These are phyloP conservation scores for Immersiporthe knoxdaviesiana DNA, from an alignment of 2,329 filamentous ascomycete genomes.

Conservation along the genomic window DNA sequence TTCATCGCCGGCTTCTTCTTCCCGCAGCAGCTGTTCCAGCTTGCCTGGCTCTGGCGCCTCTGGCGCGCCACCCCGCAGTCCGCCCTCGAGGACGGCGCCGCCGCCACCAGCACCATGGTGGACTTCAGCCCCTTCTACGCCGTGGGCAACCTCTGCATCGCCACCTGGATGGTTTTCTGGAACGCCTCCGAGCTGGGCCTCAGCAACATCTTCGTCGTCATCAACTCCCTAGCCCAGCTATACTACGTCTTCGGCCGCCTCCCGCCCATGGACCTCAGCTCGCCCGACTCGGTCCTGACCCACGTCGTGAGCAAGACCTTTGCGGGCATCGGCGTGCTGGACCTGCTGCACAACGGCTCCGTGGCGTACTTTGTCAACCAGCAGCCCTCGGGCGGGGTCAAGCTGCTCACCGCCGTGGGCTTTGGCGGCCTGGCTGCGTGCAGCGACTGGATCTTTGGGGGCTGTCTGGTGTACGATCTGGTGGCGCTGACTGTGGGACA, in stretches of 20 bases:
- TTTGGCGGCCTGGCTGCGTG: constrained; percentile 52
- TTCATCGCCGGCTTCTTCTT: constrained; percentile 66
- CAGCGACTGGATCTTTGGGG: constrained; percentile 65
- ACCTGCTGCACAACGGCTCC: constrained; percentile 61
- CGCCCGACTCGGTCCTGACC: constrained; percentile 56
- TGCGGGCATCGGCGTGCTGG: constrained; percentile 62
- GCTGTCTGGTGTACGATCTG: constrained; percentile 62
- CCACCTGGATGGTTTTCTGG: constrained; percentile 67
- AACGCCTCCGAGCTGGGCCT: constrained; percentile 54
- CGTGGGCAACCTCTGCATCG: constrained; percentile 62
- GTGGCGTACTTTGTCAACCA: constrained; percentile 58
- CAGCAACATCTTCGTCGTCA: constrained; percentile 58
- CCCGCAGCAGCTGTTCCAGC: constrained; percentile 61
- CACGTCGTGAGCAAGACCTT: constrained; percentile 63
- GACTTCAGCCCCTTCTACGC: constrained; percentile 59
- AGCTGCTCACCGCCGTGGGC: constrained; percentile 55
- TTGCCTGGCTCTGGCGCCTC: constrained; percentile 60
- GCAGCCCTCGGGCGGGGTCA: constrained; percentile 49
- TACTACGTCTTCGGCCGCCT: constrained; percentile 55
- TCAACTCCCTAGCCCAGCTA: constrained; percentile 59
- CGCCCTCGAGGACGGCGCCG: constrained; percentile 43
- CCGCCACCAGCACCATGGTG: constrained; percentile 53
- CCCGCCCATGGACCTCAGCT: constrained; percentile 52
- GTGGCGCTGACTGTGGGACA: constrained; percentile 59
- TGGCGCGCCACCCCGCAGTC: constrained; percentile 50